Percentiles rank a stretch among this genome's conserved stretches.
These are phyloP conservation scores for Clitoria ternatea DNA, from an alignment of 306 rosid species.

Conservation along the genomic window DNA sequence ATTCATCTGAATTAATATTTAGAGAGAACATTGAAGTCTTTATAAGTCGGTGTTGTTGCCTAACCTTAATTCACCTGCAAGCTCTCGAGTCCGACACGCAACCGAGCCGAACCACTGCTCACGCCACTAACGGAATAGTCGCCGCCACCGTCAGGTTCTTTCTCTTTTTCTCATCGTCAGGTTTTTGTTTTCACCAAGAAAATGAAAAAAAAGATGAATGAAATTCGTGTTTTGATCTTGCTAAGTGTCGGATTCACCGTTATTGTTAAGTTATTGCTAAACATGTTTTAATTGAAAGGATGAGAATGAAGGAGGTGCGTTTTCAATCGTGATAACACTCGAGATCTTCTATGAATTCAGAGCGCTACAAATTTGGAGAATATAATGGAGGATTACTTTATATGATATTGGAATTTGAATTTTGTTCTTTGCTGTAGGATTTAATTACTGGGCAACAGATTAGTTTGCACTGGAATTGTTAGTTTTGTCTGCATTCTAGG, in stretches of 20 bases:
- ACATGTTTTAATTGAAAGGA: neutral
- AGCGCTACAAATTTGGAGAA: neutral
- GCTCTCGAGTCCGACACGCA: neutral
- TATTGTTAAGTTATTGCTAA: too few relatives aligned
- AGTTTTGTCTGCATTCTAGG: neutral
- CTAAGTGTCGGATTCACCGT: neutral
- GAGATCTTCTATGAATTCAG: neutral
- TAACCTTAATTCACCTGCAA: neutral
- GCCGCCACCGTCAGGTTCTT: conserved; percentile 7
- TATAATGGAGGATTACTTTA: neutral
- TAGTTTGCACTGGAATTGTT: neutral
- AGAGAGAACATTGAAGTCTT: neutral
- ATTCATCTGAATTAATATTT: too few relatives aligned
- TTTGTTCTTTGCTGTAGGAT: neutral
- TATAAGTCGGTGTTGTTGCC: neutral
- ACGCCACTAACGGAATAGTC: neutral
- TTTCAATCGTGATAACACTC: neutral
- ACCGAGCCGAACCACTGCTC: neutral
- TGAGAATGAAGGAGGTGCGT: neutral
- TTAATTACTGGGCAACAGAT: neutral
- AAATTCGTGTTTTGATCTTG: neutral
- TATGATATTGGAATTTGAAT: neutral
- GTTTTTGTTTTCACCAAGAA: too few relatives aligned
- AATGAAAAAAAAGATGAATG: too few relatives aligned
- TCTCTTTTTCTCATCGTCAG: neutral